Conservation (phyloP, 2,329 filamentous ascomycete genomes). For the Fusarium sp. region DNA sequence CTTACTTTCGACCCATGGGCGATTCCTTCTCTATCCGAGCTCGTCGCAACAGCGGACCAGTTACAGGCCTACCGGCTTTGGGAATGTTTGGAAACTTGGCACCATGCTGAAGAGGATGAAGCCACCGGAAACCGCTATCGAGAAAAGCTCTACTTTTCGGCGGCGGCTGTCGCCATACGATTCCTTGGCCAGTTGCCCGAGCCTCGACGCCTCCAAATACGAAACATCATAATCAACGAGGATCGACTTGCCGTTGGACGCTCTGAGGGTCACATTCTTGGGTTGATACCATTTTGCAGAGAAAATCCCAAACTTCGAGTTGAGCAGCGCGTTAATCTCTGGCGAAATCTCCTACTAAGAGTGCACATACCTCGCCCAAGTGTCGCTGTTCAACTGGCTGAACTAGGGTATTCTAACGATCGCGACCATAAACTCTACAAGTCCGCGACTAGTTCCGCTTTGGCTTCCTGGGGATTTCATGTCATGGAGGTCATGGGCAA, state of each 20-base stretch:
- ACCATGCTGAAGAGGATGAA: not conserved
- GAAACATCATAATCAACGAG: conserved; percentile 1
- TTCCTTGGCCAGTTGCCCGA: not conserved
- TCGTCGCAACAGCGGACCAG: not conserved
- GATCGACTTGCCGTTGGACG: not conserved
- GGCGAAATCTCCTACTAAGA: not conserved
- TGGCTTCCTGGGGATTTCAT: not conserved
- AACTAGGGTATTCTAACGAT: not conserved
- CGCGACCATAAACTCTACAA: not conserved
- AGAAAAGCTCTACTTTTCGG: conserved; percentile 4
- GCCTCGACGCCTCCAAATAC: not conserved
- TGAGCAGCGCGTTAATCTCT: conserved; percentile 16
- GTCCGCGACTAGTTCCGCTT: not conserved
- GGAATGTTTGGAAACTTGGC: not conserved
- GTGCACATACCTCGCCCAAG: rapidly evolving
- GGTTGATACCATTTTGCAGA: conserved; percentile 19
- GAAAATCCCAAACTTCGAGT: conserved; percentile 15
- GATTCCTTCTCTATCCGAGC: not conserved
- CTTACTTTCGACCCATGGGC: not conserved
- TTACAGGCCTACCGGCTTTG: not conserved
- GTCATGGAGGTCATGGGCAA: not conserved
- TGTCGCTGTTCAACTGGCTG: not conserved
- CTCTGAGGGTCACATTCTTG: not conserved
- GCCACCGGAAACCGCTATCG: not conserved
- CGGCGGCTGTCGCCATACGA: not conserved